A percentile compares a stretch with the other conserved stretches of the same genome.
These are phyloP conservation scores for Rhizophora mangle DNA, from an alignment of 345 rosid species.

Conservation along the genomic window DNA sequence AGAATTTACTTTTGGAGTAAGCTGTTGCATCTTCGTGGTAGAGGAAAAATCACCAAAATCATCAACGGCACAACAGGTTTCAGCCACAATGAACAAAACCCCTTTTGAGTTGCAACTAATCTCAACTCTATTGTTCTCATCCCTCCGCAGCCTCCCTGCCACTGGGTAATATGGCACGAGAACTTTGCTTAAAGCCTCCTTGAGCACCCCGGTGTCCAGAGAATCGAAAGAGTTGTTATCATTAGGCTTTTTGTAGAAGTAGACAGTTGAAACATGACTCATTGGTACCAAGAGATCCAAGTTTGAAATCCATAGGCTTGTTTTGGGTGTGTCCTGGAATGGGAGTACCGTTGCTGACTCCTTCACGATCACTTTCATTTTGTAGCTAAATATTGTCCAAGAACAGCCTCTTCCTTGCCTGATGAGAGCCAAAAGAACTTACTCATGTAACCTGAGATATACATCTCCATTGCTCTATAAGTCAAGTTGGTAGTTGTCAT, in stretches of 20 bases:
- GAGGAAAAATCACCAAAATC: conserved; percentile 30
- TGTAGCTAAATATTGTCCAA: no score
- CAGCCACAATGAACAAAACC: conserved; percentile 30
- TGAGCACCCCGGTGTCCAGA: conserved; percentile 19
- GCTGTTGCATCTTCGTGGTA: conserved; percentile 1
- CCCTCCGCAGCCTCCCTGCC: no score
- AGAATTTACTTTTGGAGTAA: conserved; percentile 24
- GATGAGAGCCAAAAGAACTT: no score
- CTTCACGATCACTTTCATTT: conserved; percentile 8
- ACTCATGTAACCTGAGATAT: no score
- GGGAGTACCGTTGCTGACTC: conserved; percentile 21
- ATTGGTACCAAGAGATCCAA: conserved; percentile 20
- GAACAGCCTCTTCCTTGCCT: no score
- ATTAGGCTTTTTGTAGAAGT: conserved; percentile 21
- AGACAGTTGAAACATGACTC: conserved; percentile 4
- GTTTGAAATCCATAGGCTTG: conserved; percentile 21
- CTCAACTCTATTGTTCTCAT: no score
- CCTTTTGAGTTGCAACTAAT: no score
- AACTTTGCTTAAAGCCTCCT: conserved; percentile 34
- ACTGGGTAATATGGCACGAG: no score
- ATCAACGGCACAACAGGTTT: conserved; percentile 15
- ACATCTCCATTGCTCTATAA: no score
- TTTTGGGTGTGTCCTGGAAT: conserved; percentile 25
- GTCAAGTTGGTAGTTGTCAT: no score
- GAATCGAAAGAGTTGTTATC: conserved; percentile 9